A percentile compares a stretch with the other conserved stretches of the same genome.
phyloP scores from a whole-genome alignment of 495 filamentous ascomycete species.

The Xanthoparmelia taractica region DNA sequence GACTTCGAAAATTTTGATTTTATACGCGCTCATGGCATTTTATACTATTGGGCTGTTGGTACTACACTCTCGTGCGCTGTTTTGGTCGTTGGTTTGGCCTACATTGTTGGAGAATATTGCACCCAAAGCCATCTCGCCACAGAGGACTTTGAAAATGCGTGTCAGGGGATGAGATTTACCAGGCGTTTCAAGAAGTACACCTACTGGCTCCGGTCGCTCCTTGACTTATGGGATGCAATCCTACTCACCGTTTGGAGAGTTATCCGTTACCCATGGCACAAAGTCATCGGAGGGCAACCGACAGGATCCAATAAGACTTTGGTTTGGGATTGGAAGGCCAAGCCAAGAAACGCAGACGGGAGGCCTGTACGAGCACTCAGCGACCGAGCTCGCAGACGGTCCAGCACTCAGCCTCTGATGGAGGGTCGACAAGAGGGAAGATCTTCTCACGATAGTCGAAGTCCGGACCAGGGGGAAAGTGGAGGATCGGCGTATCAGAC shows the following conservation, averaged over 20 bases:
- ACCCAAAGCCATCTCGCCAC: constrained; percentile 28
- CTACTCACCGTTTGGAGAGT: background rate
- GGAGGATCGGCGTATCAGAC: background rate
- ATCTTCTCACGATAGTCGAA: background rate
- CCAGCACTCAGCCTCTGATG: background rate
- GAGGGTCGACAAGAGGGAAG: background rate
- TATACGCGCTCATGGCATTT: constrained; percentile 15
- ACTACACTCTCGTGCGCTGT: constrained; percentile 26
- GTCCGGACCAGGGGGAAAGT: background rate
- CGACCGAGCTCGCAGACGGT: background rate
- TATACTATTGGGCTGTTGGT: constrained; percentile 30
- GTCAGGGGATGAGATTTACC: background rate
- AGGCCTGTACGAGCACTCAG: background rate
- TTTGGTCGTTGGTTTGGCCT: constrained; percentile 30
- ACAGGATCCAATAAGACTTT: background rate
- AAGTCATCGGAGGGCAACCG: background rate
- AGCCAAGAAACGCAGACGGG: background rate
- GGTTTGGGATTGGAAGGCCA: background rate
- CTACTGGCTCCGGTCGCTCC: background rate
- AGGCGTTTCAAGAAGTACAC: background rate
- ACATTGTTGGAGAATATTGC: constrained; percentile 31
- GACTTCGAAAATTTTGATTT: constrained; percentile 24
- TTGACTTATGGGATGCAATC: background rate
- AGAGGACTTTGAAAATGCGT: background rate
- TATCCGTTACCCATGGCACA: background rate